phyloP scores from a whole-genome alignment of 2,329 filamentous ascomycete species.

The Waltergamsia citrina region DNA sequence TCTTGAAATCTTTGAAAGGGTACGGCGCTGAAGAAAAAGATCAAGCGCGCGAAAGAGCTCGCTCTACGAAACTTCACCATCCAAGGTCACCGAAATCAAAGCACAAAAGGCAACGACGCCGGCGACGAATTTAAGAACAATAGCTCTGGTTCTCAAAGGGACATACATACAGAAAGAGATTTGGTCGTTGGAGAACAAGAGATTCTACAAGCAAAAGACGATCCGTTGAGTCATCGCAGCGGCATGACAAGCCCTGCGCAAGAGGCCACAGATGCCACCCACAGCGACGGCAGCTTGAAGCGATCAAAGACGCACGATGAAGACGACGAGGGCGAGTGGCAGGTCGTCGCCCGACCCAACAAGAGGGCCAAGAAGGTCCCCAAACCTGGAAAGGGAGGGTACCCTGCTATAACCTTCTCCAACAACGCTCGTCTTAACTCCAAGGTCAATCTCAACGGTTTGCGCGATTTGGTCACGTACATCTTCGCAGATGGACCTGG shows the following conservation, averaged over 20 bases:
- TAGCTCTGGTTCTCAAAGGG: too few relatives aligned
- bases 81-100: not conserved
- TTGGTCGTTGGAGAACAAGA: too few relatives aligned
- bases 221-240: too few relatives aligned
- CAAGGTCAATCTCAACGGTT: constrained; percentile 51
- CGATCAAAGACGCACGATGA: constrained; percentile 37
- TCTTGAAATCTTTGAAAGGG: too few relatives aligned
- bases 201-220: too few relatives aligned
- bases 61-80: not conserved
- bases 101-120: not conserved
- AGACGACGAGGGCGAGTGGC: constrained; percentile 36
- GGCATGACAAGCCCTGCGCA: constrained; percentile 2
- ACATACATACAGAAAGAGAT: too few relatives aligned
- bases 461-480: constrained; percentile 57
- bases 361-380: constrained; percentile 55
- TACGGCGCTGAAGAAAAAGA: not conserved
- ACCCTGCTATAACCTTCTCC: constrained; percentile 51
- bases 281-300: constrained; percentile 34
- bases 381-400: constrained; percentile 40
- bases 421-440: constrained; percentile 47
- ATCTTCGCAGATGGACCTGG: constrained; percentile 56
- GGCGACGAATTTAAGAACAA: too few relatives aligned
- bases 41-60: not conserved
- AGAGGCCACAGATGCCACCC: constrained; percentile 1
- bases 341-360: constrained; percentile 40